phyloP scores from a whole-genome alignment of 2,329 filamentous ascomycete species.

The Aspergillus sp. region DNA sequence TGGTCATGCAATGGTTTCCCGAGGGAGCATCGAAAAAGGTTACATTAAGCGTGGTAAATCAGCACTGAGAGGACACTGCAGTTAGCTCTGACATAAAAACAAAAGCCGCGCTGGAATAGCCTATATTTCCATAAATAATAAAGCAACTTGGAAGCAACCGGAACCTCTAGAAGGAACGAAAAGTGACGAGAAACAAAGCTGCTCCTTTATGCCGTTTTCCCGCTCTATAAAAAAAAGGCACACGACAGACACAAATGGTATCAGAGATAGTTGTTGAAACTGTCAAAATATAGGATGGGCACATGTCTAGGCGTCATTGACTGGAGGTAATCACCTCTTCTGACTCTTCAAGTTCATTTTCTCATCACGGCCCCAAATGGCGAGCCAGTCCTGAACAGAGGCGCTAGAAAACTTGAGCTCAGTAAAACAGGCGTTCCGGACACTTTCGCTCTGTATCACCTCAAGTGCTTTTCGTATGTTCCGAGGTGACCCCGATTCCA shows the following conservation, averaged over 20 bases:
- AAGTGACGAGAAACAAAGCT: too few relatives aligned
- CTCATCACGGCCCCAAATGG: constrained; percentile 26
- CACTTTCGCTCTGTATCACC: constrained; percentile 18
- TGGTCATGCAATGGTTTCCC: not conserved
- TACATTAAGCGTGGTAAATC: not conserved
- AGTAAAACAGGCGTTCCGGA: constrained; percentile 14
- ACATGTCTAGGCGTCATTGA: not conserved
- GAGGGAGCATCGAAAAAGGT: not conserved
- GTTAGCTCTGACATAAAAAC: not conserved
- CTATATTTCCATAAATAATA: too few relatives aligned
- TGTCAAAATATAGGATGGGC: not conserved
- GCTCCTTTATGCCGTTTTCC: not conserved
- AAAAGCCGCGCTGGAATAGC: too few relatives aligned
- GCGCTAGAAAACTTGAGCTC: constrained; percentile 16
- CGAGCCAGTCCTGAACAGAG: constrained; percentile 22
- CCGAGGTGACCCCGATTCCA: constrained; percentile 15
- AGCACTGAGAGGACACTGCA: not conserved
- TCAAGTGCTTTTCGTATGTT: constrained; percentile 18
- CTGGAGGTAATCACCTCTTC: not conserved
- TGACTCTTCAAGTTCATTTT: constrained; percentile 21
- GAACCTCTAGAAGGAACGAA: too few relatives aligned
- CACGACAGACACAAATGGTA: not conserved
- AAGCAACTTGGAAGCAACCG: too few relatives aligned
- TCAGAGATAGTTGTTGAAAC: not conserved
- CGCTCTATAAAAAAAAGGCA: not conserved